Percentiles rank a stretch among this genome's conserved stretches.
Conservation (phyloP, 1,139 yeast genomes). For the Suhomyces yuchorum region DNA sequence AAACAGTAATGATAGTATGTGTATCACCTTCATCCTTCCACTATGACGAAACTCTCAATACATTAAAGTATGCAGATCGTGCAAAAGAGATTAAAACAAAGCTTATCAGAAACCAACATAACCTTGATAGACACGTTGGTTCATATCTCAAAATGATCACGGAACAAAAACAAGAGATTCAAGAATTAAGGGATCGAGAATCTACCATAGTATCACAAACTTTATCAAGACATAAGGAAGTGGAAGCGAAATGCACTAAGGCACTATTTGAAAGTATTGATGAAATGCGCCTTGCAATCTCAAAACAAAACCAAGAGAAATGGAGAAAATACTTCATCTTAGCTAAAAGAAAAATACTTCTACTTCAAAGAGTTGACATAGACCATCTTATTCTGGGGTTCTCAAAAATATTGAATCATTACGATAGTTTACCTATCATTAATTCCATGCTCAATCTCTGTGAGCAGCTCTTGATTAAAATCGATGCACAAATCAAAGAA, state of each 20-base stretch:
- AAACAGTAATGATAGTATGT: slow-evolving; percentile 94
- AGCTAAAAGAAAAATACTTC: slow-evolving; percentile 58
- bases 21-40: slow-evolving; percentile 83
- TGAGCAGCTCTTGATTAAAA: slow-evolving; percentile 27
- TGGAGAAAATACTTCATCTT: slow-evolving; percentile 52
- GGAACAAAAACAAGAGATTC: slow-evolving; percentile 78
- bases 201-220: slow-evolving; percentile 39
- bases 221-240: slow-evolving; percentile 30
- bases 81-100: slow-evolving; percentile 91
- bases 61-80: slow-evolving; percentile 85
- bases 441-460: slow-evolving; percentile 22
- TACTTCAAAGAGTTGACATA: slow-evolving; percentile 44
- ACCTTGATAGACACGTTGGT: slow-evolving; percentile 82
- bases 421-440: background rate
- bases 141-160: slow-evolving; percentile 84
- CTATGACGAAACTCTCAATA: slow-evolving; percentile 88
- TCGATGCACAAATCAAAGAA: slow-evolving; percentile 47
- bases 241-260: slow-evolving; percentile 38
- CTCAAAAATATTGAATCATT: slow-evolving; percentile 5
- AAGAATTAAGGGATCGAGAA: slow-evolving; percentile 64
- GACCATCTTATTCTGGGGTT: slow-evolving; percentile 9
- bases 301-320: slow-evolving; percentile 46
- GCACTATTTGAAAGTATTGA: slow-evolving; percentile 45
- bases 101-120: slow-evolving; percentile 71
- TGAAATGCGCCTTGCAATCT: slow-evolving; percentile 37